These are phyloP conservation scores for Odonthalia washingtoniensis DNA, from an alignment of 31 red algal species.

Conservation along the genomic window DNA sequence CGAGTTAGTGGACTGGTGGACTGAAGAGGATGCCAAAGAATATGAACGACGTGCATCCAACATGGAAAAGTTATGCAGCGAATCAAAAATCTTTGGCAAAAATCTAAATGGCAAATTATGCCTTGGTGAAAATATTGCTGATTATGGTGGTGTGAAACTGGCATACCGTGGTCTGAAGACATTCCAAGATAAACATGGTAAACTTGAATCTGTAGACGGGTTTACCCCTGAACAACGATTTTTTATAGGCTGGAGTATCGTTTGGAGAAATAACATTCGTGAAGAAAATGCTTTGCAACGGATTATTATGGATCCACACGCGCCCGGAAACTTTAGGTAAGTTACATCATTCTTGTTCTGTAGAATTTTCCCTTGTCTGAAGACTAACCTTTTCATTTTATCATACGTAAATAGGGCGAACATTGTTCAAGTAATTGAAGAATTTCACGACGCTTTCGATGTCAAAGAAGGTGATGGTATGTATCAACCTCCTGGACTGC, in stretches of 20 bases:
- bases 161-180: slow-evolving; percentile 60
- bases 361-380: too few species aligned
- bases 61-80: slow-evolving; percentile 83
- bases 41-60: slow-evolving; percentile 78
- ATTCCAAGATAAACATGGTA: slow-evolving; percentile 67
- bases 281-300: slow-evolving; percentile 78
- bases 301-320: slow-evolving; percentile 89
- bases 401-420: too few species aligned
- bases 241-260: slow-evolving; percentile 82
- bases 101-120: slow-evolving; percentile 93
- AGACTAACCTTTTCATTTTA: too few species aligned
- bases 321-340: slow-evolving; percentile 88
- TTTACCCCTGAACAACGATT: slow-evolving; percentile 90
- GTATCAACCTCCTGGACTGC: slow-evolving; percentile 61
- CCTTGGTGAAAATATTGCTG: slow-evolving; percentile 93
- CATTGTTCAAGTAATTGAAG: slow-evolving; percentile 72
- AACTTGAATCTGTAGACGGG: slow-evolving; percentile 46
- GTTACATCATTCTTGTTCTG: too few species aligned
- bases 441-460: slow-evolving; percentile 85
- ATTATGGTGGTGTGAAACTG: slow-evolving; percentile 87
- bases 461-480: slow-evolving; percentile 72
- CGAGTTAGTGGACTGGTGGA: slow-evolving; percentile 90
- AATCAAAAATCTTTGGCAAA: slow-evolving; percentile 67
- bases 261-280: slow-evolving; percentile 87
- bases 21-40: slow-evolving; percentile 62